Evolutionary conservation across 2,329 filamentous ascomycete genomes (phyloP).

Genomic region (Orbilia javanica): DNA sequence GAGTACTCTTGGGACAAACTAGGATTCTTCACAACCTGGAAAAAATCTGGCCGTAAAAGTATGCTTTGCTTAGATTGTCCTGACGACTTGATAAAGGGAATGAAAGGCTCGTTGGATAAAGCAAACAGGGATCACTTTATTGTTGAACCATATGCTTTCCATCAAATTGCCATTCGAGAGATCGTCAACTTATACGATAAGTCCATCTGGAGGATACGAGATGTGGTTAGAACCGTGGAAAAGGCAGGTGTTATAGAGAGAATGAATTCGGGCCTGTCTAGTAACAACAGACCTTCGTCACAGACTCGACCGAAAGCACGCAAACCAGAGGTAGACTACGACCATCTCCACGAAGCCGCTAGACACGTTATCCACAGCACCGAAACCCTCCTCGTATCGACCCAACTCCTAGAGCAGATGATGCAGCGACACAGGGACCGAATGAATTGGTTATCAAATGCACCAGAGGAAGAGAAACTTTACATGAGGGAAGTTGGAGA

Average conservation of each 20-base stretch:
- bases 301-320: conserved; percentile 27
- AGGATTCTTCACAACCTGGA: conserved; percentile 52
- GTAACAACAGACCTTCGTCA: conserved; percentile 30
- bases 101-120: conserved; percentile 18
- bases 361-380: conserved; percentile 54
- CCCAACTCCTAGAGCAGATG: conserved; percentile 34
- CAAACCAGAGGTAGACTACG: conserved; percentile 30
- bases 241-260: conserved; percentile 48
- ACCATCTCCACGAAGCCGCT: conserved; percentile 47
- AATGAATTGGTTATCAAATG: background rate
- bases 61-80: conserved; percentile 49
- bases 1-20: conserved; percentile 42
- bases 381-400: conserved; percentile 40
- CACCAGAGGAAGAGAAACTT: conserved; percentile 34
- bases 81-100: background rate
- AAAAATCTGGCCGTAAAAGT: conserved; percentile 29
- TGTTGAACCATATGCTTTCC: conserved; percentile 48
- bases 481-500: conserved; percentile 50
- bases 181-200: conserved; percentile 47
- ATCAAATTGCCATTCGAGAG: conserved; percentile 36
- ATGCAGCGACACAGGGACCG: conserved; percentile 30
- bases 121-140: conserved; percentile 27
- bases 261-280: conserved; percentile 6
- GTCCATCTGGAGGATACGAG: conserved; percentile 47
- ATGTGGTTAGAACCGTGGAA: conserved; percentile 48